phyloP scores from a whole-genome alignment of 352 stramenopile species.

The Ophiocytium majus region DNA sequence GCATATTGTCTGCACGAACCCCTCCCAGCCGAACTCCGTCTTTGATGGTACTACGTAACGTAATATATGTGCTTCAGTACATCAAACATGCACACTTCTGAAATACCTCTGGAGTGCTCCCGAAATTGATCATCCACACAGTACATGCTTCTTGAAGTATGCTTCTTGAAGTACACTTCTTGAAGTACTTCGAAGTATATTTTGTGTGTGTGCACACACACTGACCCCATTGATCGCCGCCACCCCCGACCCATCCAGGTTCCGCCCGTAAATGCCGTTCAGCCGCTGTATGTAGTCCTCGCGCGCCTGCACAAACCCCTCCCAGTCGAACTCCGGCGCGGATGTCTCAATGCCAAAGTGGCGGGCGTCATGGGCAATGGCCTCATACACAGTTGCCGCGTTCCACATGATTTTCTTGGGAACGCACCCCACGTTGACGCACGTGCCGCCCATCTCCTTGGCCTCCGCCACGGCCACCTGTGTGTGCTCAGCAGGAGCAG shows the following conservation, averaged over 20 bases:
- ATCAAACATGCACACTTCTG: no score
- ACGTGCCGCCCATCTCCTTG: conserved; percentile 86
- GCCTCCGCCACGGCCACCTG: conserved; percentile 89
- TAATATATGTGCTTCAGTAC: no score
- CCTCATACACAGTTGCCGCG: conserved; percentile 41
- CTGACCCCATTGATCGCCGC: conserved; percentile 67
- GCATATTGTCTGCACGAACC: conserved; percentile 85
- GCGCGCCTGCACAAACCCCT: conserved; percentile 80
- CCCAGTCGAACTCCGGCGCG: conserved; percentile 76
- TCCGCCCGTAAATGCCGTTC: conserved; percentile 92
- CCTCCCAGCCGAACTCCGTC: conserved; percentile 78
- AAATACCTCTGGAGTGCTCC: no score
- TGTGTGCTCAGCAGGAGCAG: no score
- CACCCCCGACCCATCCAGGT: conserved; percentile 83
- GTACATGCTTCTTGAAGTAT: no score
- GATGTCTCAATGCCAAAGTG: conserved; percentile 63
- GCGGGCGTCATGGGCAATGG: conserved; percentile 62
- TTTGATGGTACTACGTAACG: no score
- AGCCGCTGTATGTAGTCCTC: conserved; percentile 90
- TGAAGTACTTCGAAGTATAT: no score
- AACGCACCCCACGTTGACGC: conserved; percentile 97
- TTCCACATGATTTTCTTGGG: conserved; percentile 84
- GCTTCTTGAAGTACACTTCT: no score
- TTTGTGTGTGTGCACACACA: neutral
- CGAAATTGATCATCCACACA: no score